These are phyloP conservation scores for Saccharomycopsis hybrid DNA, from an alignment of 1,139 yeast genomes.

Conservation along the genomic window DNA sequence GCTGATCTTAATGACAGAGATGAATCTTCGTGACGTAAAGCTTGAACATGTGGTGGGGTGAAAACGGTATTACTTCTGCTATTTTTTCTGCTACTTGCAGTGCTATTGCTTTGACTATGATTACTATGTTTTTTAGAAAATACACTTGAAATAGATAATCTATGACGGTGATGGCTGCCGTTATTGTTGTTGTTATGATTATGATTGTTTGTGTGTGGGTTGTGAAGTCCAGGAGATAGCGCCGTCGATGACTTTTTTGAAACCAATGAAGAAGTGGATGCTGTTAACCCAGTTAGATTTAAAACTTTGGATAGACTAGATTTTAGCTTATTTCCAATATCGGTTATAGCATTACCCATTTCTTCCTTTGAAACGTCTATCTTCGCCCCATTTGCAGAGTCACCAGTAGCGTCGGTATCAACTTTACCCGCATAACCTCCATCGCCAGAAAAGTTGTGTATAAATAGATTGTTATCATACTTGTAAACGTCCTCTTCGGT, in stretches of 20 bases:
- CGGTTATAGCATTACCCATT: constrained; percentile 70
- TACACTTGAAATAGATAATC: constrained; percentile 9
- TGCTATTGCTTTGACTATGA: constrained; percentile 2
- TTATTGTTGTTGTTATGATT: not conserved
- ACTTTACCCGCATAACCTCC: too few species aligned
- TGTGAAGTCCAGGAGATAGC: constrained; percentile 11
- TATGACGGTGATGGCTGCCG: not conserved
- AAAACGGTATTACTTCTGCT: constrained; percentile 10
- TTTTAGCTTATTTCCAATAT: constrained; percentile 63
- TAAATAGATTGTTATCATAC: constrained; percentile 17
- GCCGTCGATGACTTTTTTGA: constrained; percentile 7
- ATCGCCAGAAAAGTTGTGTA: not conserved
- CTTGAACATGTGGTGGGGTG: constrained; percentile 15
- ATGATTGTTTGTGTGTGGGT: too few species aligned
- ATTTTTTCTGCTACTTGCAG: constrained; percentile 4
- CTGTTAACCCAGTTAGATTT: constrained; percentile 33
- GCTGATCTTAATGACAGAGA: constrained; percentile 3
- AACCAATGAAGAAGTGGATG: constrained; percentile 21
- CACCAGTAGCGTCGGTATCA: constrained; percentile 23
- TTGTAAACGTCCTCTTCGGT: constrained; percentile 30
- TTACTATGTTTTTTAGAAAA: constrained; percentile 7
- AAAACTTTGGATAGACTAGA: constrained; percentile 55
- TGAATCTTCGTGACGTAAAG: constrained; percentile 6
- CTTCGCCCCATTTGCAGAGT: constrained; percentile 26
- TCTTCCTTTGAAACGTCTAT: constrained; percentile 65